Percentiles rank a stretch among this genome's conserved stretches.
Conservation (phyloP, 352 stramenopile species). For the Phytophthora boehmeriae region DNA sequence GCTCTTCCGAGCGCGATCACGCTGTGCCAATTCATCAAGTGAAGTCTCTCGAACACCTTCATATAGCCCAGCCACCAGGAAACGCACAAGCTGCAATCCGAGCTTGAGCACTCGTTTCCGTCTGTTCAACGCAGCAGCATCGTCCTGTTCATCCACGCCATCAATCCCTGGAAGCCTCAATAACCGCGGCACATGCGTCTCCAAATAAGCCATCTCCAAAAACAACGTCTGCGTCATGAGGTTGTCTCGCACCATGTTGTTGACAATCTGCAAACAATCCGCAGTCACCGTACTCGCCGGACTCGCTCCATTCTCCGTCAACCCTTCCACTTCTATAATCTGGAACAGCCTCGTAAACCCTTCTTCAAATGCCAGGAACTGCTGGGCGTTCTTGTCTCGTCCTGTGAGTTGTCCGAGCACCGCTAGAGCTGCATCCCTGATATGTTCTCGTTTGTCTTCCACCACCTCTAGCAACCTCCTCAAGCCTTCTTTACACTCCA, state of each 20-base stretch:
- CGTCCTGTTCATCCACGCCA: constrained; percentile 21
- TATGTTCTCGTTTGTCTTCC: constrained; percentile 81
- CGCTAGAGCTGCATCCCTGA: constrained; percentile 74
- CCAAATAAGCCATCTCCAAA: constrained; percentile 58
- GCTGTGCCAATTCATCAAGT: constrained; percentile 59
- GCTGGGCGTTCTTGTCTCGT: constrained; percentile 72
- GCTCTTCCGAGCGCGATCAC: constrained; percentile 54
- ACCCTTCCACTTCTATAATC: constrained; percentile 75
- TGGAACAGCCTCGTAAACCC: constrained; percentile 75
- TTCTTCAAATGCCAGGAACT: constrained; percentile 85
- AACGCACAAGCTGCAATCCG: constrained; percentile 66
- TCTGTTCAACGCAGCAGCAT: constrained; percentile 27
- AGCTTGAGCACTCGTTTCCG: constrained; percentile 69
- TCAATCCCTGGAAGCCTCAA: constrained; percentile 40
- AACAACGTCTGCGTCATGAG: constrained; percentile 82
- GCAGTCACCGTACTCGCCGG: constrained; percentile 56
- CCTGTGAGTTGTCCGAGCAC: constrained; percentile 74
- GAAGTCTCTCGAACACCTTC: constrained; percentile 48
- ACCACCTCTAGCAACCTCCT: constrained; percentile 75
- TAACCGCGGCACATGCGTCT: constrained; percentile 56
- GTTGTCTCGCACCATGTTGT: constrained; percentile 84
- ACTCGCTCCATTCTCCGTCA: constrained; percentile 34
- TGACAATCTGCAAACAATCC: constrained; percentile 80
- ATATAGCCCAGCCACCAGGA: constrained; percentile 63
- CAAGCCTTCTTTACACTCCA: constrained; percentile 75